Evolutionary conservation across 345 rosid species (phyloP).

Genomic region (Noccaea caerulescens): DNA sequence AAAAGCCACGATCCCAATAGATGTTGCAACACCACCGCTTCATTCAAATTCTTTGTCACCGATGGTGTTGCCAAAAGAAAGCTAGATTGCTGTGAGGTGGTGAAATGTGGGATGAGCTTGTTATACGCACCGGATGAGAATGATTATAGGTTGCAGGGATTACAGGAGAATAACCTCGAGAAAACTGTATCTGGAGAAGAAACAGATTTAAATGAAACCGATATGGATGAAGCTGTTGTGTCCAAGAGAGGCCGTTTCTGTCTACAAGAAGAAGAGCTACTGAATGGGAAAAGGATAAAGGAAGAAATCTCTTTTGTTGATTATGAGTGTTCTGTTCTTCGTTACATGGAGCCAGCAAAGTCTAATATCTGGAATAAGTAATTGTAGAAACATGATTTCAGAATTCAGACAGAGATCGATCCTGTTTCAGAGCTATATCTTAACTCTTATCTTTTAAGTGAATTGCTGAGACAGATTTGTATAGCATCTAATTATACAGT

Average conservation of each 20-base stretch:
- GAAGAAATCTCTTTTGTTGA: constrained; percentile 5
- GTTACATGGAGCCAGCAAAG: constrained; percentile 30
- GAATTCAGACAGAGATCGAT: constrained; percentile 7
- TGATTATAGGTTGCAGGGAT: constrained; percentile 31
- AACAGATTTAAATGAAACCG: neutral
- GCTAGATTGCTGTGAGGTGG: constrained; percentile 28
- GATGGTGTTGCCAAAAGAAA: constrained; percentile 37
- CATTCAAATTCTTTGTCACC: constrained; percentile 34
- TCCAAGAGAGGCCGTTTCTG: constrained; percentile 29
- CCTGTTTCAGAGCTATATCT: constrained; percentile 3
- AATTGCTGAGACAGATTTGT: neutral
- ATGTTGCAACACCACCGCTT: constrained; percentile 36
- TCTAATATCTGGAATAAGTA: constrained; percentile 21
- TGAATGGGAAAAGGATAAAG: constrained; percentile 31
- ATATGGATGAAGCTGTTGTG: constrained; percentile 9
- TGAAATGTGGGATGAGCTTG: constrained; percentile 43
- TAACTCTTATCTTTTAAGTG: neutral
- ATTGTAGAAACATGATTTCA: neutral
- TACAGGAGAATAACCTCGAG: constrained; percentile 27
- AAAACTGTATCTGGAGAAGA: neutral
- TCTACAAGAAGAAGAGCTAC: constrained; percentile 23
- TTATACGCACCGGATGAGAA: constrained; percentile 37
- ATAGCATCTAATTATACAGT: neutral
- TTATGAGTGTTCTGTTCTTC: constrained; percentile 25
- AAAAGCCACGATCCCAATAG: constrained; percentile 17